Evolutionary conservation across 176 grass and related monocot species (phyloP).

Genomic region (Calamus simplicifolius): DNA sequence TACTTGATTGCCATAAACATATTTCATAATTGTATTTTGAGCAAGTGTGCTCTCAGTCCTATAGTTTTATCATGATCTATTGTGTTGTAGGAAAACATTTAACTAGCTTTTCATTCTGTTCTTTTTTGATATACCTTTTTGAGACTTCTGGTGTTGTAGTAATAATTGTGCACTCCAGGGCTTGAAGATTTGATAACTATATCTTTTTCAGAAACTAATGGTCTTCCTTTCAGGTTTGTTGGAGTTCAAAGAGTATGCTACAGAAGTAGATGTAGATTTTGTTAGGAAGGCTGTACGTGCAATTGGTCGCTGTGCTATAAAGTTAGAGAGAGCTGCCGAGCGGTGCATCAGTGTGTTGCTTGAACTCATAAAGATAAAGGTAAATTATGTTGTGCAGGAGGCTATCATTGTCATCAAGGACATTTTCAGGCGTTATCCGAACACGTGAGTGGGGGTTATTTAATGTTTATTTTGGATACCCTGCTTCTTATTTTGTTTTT

Average conservation of each 20-base stretch:
- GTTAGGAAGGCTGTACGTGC: slow-evolving; percentile 96
- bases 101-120: no score
- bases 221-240: slow-evolving; percentile 58
- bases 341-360: slow-evolving; percentile 96
- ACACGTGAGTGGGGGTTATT: slow-evolving; percentile 62
- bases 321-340: slow-evolving; percentile 93
- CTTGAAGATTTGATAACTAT: no score
- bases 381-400: slow-evolving; percentile 99
- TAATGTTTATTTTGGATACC: background rate
- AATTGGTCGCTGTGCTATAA: slow-evolving; percentile 97
- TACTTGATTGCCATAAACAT: no score
- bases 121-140: no score
- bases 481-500: background rate
- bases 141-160: slow-evolving; percentile 7
- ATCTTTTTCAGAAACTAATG: slow-evolving; percentile 23
- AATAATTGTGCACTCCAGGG: no score
- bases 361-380: slow-evolving; percentile 98
- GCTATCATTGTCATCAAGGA: slow-evolving; percentile 99
- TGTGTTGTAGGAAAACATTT: no score
- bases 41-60: no score
- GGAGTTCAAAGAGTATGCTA: slow-evolving; percentile 99
- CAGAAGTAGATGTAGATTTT: slow-evolving; percentile 99
- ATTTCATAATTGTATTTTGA: no score
- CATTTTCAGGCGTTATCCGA: slow-evolving; percentile 98
- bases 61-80: no score